A percentile compares a stretch with the other conserved stretches of the same genome.
Conservation (phyloP, 768 basidiomycete species). For the Lactarius vividus region DNA sequence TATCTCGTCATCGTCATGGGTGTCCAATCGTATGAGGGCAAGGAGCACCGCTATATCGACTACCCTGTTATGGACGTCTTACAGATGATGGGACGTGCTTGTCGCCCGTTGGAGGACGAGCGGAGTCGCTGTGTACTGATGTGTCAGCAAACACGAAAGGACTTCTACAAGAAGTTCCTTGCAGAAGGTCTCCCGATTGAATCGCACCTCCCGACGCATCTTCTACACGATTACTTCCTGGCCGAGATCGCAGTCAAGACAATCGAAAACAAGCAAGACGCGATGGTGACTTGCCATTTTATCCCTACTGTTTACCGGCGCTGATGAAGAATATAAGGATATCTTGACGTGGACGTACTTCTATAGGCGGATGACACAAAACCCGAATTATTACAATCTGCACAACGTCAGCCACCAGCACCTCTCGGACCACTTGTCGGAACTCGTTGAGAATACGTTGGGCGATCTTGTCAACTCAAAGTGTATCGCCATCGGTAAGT, state of each 20-base stretch:
- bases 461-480: conserved; percentile 92
- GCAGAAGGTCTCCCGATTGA: conserved; percentile 97
- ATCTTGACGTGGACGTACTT: conserved; percentile 99
- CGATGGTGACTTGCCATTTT: conserved; percentile 57
- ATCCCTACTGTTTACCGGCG: background rate
- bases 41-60: conserved; percentile 96
- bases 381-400: conserved; percentile 92
- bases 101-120: conserved; percentile 83
- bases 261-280: conserved; percentile 98
- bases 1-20: conserved; percentile 99
- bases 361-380: conserved; percentile 96
- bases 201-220: conserved; percentile 85
- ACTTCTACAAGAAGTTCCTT: conserved; percentile 99
- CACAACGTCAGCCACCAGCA: conserved; percentile 96
- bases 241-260: conserved; percentile 98
- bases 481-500: conserved; percentile 82
- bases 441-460: conserved; percentile 91
- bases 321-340: conserved; percentile 48
- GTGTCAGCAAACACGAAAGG: conserved; percentile 97
- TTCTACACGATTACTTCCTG: conserved; percentile 95
- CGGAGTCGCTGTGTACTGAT: conserved; percentile 93
- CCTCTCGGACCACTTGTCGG: conserved; percentile 92
- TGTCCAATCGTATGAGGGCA: conserved; percentile 95
- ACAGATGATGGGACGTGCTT: conserved; percentile 99
- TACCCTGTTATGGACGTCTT: conserved; percentile 98